phyloP scores from a whole-genome alignment of 352 stramenopile species.

The Paralagenidium karlingii region DNA sequence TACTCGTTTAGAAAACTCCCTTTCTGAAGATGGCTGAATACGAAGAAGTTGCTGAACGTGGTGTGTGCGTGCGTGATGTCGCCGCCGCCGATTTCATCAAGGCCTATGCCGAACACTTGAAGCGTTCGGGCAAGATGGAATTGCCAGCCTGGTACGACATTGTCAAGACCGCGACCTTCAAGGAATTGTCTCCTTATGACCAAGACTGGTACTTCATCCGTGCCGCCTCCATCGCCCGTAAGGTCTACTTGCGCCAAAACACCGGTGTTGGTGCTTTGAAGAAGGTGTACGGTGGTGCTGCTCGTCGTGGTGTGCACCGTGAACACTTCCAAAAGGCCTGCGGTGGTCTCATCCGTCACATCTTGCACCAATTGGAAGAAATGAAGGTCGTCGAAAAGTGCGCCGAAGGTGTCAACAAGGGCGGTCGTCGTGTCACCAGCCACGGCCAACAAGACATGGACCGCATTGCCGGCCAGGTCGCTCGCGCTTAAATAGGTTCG shows the following conservation, averaged over 20 bases:
- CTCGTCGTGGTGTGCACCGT: constrained; percentile 85
- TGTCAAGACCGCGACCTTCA: constrained; percentile 97
- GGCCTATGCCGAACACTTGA: constrained; percentile 97
- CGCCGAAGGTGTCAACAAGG: constrained; percentile 83
- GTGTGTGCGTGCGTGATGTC: constrained; percentile 97
- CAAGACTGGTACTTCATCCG: constrained; percentile 99
- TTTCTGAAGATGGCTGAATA: constrained; percentile 79
- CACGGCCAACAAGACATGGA: constrained; percentile 99
- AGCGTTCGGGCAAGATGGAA: constrained; percentile 98
- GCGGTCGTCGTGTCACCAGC: constrained; percentile 90
- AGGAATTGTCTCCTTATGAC: constrained; percentile 95
- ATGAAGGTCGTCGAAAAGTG: constrained; percentile 98
- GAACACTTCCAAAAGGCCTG: constrained; percentile 95
- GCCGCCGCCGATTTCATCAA: constrained; percentile 95
- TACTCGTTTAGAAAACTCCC: too few relatives aligned
- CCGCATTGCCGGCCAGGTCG: constrained; percentile 95
- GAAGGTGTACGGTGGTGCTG: constrained; percentile 96
- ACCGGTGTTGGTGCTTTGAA: constrained; percentile 93
- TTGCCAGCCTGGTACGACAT: constrained; percentile 96
- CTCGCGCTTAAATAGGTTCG: constrained; percentile 63
- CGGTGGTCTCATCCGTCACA: constrained; percentile 95
- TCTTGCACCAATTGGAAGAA: constrained; percentile 96
- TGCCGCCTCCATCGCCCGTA: constrained; percentile 94
- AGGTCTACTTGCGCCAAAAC: constrained; percentile 97
- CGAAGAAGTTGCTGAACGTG: constrained; percentile 38